Evolutionary conservation across 1,139 yeast species (phyloP).

Genomic region (Taiozyma sp.): DNA sequence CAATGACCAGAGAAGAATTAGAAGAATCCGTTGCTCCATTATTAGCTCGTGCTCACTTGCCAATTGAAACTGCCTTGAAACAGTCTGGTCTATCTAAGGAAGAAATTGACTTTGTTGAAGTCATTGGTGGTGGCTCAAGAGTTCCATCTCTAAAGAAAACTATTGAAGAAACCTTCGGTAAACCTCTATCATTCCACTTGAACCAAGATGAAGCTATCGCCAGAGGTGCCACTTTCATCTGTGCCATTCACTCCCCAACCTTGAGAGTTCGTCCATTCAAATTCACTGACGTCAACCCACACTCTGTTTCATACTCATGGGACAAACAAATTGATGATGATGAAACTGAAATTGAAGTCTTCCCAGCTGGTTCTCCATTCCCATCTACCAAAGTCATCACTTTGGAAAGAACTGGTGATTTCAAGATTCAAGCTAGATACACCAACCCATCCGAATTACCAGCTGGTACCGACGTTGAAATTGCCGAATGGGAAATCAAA

Average conservation of each 20-base stretch:
- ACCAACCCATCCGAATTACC: slow-evolving; percentile 73
- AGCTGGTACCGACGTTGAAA: slow-evolving; percentile 53
- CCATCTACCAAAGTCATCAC: slow-evolving; percentile 97
- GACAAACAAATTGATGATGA: slow-evolving; percentile 87
- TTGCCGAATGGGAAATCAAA: slow-evolving; percentile 81
- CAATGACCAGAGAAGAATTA: slow-evolving; percentile 85
- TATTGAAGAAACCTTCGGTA: slow-evolving; percentile 75
- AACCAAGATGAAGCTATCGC: slow-evolving; percentile 99
- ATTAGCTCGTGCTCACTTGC: slow-evolving; percentile 66
- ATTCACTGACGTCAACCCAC: slow-evolving; percentile 90
- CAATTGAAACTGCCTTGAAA: slow-evolving; percentile 77
- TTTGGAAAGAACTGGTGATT: slow-evolving; percentile 86
- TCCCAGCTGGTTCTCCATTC: slow-evolving; percentile 89
- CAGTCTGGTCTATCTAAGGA: slow-evolving; percentile 68
- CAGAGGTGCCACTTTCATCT: slow-evolving; percentile 97
- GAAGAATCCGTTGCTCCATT: slow-evolving; percentile 86
- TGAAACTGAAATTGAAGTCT: slow-evolving; percentile 89
- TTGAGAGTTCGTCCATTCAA: slow-evolving; percentile 98
- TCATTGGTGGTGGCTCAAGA: slow-evolving; percentile 98
- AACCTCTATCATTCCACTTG: slow-evolving; percentile 87
- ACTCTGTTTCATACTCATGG: slow-evolving; percentile 95
- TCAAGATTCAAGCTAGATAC: slow-evolving; percentile 81
- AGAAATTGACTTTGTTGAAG: slow-evolving; percentile 86
- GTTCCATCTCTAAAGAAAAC: slow-evolving; percentile 88
- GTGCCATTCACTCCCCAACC: slow-evolving; percentile 99